Percentiles rank a stretch among this genome's conserved stretches.
phyloP scores from a whole-genome alignment of 768 basidiomycete genomes.

The Cystoderma amianthinum region DNA sequence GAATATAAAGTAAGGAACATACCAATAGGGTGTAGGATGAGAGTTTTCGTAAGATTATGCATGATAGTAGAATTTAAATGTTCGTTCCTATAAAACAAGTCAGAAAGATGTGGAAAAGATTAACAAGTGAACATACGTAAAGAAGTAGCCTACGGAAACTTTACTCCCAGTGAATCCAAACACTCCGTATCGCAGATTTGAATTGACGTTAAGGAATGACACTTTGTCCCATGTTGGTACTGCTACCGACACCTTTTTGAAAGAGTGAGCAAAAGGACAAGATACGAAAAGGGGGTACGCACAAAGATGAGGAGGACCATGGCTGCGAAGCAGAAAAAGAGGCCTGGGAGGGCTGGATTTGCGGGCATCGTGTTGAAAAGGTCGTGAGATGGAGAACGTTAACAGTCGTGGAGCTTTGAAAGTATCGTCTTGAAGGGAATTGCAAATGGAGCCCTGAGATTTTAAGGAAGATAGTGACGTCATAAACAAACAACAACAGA shows the following conservation, averaged over 20 bases:
- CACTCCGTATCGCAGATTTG: conserved; percentile 55
- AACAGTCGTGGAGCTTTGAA: not conserved
- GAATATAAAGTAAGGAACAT: conserved; percentile 11
- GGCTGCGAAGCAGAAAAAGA: conserved; percentile 68
- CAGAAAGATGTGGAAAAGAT: not conserved
- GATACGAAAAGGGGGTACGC: conserved; percentile 11
- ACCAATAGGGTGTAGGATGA: conserved; percentile 82
- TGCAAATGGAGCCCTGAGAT: not conserved
- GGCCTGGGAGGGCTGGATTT: conserved; percentile 57
- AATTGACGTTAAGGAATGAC: conserved; percentile 55
- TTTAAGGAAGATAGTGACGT: not conserved
- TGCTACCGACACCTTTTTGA: conserved; percentile 56
- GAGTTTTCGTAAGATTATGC: conserved; percentile 62
- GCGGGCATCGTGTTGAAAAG: conserved; percentile 33
- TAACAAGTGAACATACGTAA: conserved; percentile 30
- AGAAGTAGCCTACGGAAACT: conserved; percentile 50
- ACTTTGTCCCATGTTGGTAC: conserved; percentile 68
- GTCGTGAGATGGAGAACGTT: conserved; percentile 1
- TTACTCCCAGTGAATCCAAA: conserved; percentile 66
- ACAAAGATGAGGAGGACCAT: conserved; percentile 67
- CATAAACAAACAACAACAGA: too few relatives aligned
- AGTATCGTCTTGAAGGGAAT: not conserved
- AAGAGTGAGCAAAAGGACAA: conserved; percentile 1
- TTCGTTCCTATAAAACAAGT: conserved; percentile 22
- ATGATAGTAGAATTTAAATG: conserved; percentile 46